Base-by-base conservation (phyloP, 495 filamentous ascomycete genomes). In the Penicillium manginii region DNA sequence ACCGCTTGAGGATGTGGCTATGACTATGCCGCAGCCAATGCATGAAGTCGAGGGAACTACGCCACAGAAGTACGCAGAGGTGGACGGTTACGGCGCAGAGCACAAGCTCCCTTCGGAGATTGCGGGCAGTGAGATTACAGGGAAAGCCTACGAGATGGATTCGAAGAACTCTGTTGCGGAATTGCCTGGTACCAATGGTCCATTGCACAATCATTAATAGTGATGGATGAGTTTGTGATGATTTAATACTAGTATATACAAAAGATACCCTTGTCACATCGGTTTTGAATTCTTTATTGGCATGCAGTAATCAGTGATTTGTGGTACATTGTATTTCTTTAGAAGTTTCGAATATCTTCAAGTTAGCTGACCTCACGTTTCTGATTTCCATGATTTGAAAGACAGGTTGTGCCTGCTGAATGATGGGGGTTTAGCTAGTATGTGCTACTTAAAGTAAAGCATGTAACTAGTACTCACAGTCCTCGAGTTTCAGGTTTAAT, bases 11-110 rank as follows among this genome's bases (percentile, higher is more conserved):
- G 18, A 45, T 21, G n/a, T 45, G 40, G 40, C n/a, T 37, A n/a
- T 37, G 40, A 2, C 40, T 37, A 37, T 37, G 40, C 40, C 40
- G 17, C 40, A 21, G 40, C 39, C 60, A n/a, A 54, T 42, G 11
- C 43, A 35, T 14, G 55, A 62, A 18, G 60, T 58, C n/a, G 50
- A 58, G 8, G 60, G 60, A n/a, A 32, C n/a, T 37, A 21, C 50
- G 9, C 37, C 35, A 10, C 59, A 57, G 22, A 45, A 52, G 9
- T 53, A 48, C 19, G 59, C 54, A 2, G 54, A 55, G 12, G 43
- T 57, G 10, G 59, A 61, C 7, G 49, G 26, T 31, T 61, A 57
- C 35, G 9, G 6, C 18, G 31, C 54, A 8, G 53, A 22, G 2
- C 37, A 51, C 9, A 58, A 58, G 35, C 58, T 55, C n/a, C 55